Evolutionary conservation across 768 basidiomycete species (phyloP).

Genomic region (Sarcodon sp.): DNA sequence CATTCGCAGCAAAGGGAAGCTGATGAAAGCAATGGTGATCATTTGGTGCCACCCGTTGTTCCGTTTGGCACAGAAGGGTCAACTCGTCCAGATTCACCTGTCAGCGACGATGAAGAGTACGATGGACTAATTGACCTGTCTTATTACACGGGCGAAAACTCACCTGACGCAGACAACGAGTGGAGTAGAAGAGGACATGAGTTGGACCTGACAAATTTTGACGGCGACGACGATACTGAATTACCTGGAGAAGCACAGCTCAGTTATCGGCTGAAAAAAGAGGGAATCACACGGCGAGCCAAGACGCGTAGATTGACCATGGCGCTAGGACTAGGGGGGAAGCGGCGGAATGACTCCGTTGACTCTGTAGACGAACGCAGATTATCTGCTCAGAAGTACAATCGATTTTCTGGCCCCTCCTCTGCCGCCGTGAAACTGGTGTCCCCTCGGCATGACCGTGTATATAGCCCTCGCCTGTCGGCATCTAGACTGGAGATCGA

Average conservation of each 20-base stretch:
- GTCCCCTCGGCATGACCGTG: too few relatives aligned
- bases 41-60: background rate
- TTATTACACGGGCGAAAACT: constrained; percentile 25
- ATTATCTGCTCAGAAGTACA: too few relatives aligned
- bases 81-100: background rate
- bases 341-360: too few relatives aligned
- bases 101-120: background rate
- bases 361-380: too few relatives aligned
- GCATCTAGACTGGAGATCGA: too few relatives aligned
- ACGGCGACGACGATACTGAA: constrained; percentile 54
- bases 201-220: constrained; percentile 64
- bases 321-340: background rate
- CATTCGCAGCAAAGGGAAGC: background rate
- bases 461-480: too few relatives aligned
- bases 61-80: background rate
- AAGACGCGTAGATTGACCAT: constrained; percentile 20
- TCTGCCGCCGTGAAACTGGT: too few relatives aligned
- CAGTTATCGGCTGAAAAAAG: constrained; percentile 38
- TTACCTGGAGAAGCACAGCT: constrained; percentile 45
- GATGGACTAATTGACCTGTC: constrained; percentile 21
- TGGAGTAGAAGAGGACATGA: constrained; percentile 21
- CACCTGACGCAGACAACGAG: constrained; percentile 19
- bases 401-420: too few relatives aligned
- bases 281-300: constrained; percentile 47
- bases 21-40: background rate